Evolutionary conservation across 805 yeast genomes (phyloP), one percentile per base, ranked within the genome.

Genomic region (Yamadazyma takamatsuzukensis): DNA sequence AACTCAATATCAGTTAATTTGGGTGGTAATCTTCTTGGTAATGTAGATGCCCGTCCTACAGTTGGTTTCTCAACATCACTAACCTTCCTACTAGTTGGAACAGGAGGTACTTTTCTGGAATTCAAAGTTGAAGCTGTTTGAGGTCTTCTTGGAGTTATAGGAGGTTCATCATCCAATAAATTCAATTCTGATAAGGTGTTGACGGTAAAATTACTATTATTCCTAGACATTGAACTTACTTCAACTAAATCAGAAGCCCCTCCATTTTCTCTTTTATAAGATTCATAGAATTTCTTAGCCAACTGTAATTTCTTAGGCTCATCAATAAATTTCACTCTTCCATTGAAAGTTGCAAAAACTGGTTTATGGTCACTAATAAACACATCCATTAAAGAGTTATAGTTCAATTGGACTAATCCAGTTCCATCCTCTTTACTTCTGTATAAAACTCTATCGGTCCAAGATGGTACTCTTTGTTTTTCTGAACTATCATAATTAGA

Each of bases 361-460:
- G 98, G 98, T 39, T 86, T 80, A 54, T 93, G 98, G 52, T 93
- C 98, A 34, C 96, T 86, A 36, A 80, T 70, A 35, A 51, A 52
- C 25, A 90, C 56, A 15, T 58, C 59, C 44, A 76, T 76, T 1
- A 79, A 78, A 30, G 82, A 74, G 34, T 78, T 74, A 53, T 93
- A 93, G 32, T 78, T 77, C 41, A 78, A 51, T 29, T 86, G 93
- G 25, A 66, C 59, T 25, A 88, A 48, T 10, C 43, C 50, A 21
- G 29, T 39, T 8, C 35, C 24, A 10, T 33, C 37, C 6, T 39
- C 34, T 10, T 39, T 44, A 23, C 94, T 87, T 38, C 71, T 68
- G 48, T 70, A 80, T 29, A 90, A 61, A 19, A 90, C 79, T 49
- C 98, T 68, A 56, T 90, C 98, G 0, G 97, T 90, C 97, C 97